Evolutionary conservation across 805 yeast species (phyloP).

Genomic region (Sporopachydermia lactativora): DNA sequence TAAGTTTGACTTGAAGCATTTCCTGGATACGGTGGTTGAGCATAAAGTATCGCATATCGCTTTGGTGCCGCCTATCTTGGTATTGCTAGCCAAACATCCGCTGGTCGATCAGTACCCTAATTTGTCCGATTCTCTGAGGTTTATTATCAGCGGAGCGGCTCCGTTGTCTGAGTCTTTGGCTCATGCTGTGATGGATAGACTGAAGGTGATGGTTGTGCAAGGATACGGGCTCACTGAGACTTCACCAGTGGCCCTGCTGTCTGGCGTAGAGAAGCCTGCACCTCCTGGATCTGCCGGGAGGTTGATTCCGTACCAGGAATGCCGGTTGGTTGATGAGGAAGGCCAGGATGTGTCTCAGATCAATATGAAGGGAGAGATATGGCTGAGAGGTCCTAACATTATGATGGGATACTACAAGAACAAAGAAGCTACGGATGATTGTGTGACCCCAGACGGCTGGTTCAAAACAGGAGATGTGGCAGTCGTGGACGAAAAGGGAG

Average conservation of each 20-base stretch:
- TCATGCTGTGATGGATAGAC: conserved; percentile 7
- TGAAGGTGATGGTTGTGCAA: conserved; percentile 19
- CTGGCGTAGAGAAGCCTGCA: conserved; percentile 19
- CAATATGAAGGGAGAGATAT: conserved; percentile 24
- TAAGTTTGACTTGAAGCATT: conserved; percentile 19
- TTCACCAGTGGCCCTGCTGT: conserved; percentile 29
- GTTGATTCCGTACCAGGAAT: conserved; percentile 33
- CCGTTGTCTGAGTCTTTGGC: conserved; percentile 21
- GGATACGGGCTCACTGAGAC: conserved; percentile 46
- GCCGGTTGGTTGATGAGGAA: conserved; percentile 20
- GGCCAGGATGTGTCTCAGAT: conserved; percentile 14
- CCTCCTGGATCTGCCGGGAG: conserved; percentile 27
- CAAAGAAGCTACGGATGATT: conserved; percentile 25
- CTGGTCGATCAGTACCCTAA: conserved; percentile 26
- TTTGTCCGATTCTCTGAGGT: conserved; percentile 25
- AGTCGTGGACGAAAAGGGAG: conserved; percentile 23
- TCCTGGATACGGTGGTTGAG: conserved; percentile 15
- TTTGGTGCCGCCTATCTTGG: conserved; percentile 29
- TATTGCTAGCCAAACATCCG: conserved; percentile 30
- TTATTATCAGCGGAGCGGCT: conserved; percentile 32
- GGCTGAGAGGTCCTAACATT: conserved; percentile 31
- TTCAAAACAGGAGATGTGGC: conserved; percentile 37
- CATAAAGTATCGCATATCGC: conserved; percentile 24
- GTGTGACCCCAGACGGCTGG: conserved; percentile 30
- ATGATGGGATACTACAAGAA: conserved; percentile 30